phyloP scores from a whole-genome alignment of 495 filamentous ascomycete genomes.

The Penicillium silybi region DNA sequence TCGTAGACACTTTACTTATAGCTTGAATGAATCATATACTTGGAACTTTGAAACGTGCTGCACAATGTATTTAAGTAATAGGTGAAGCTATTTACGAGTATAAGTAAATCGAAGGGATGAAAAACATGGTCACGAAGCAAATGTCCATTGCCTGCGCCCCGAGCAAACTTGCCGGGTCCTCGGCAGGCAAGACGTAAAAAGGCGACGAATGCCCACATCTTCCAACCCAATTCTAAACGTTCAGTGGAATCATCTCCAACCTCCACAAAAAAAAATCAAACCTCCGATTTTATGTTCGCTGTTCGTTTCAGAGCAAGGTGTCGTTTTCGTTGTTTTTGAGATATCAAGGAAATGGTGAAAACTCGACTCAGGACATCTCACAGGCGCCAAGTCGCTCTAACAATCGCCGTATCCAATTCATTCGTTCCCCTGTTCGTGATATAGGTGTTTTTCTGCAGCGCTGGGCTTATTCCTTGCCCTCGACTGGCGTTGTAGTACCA shows the following conservation, averaged over 20 bases:
- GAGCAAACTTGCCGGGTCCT: neutral
- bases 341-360: neutral
- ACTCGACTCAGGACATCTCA: neutral
- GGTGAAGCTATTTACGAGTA: conserved; percentile 17
- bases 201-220: neutral
- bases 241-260: conserved; percentile 9
- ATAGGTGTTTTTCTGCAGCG: neutral
- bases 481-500: conserved; percentile 40
- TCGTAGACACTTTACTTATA: neutral
- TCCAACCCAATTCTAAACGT: conserved; percentile 11
- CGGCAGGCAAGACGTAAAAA: conserved; percentile 1
- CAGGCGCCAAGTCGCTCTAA: neutral
- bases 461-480: conserved; percentile 19
- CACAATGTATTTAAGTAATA: conserved; percentile 1
- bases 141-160: neutral
- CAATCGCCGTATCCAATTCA: neutral
- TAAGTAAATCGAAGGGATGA: neutral
- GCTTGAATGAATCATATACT: neutral
- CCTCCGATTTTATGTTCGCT: neutral
- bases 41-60: neutral
- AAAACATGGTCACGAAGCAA: conserved; percentile 8
- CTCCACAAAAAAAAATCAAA: neutral
- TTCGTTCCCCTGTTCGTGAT: neutral
- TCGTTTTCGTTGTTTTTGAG: neutral
- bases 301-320: neutral